Evolutionary conservation across 176 grass and related monocot species (phyloP).

Genomic region (Oryza australiensis): DNA sequence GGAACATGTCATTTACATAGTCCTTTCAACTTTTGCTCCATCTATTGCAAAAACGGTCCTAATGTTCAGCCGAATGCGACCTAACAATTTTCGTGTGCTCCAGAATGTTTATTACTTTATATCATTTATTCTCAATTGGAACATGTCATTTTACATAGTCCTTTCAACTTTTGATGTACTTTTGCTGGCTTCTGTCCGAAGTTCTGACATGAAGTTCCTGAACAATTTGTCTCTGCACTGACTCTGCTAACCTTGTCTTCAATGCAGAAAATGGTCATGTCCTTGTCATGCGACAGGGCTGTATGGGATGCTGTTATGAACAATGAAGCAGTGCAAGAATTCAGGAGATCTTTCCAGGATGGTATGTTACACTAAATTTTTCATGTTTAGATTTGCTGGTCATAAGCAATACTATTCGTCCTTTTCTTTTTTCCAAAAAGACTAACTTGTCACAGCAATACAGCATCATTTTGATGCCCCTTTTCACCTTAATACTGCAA

Average conservation of each 20-base stretch:
- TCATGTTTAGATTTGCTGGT: conserved; percentile 9
- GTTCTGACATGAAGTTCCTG: not conserved
- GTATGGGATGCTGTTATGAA: conserved; percentile 95
- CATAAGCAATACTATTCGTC: not conserved
- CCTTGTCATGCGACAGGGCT: conserved; percentile 81
- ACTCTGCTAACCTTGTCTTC: conserved; percentile 21
- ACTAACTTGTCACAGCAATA: not conserved
- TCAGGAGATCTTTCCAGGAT: conserved; percentile 68
- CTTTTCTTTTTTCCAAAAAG: not conserved
- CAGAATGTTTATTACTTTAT: not conserved
- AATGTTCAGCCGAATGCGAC: conserved; percentile 44
- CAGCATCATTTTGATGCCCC: not conserved
- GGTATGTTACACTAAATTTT: conserved; percentile 36
- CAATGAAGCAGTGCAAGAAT: conserved; percentile 85
- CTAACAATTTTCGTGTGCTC: not conserved
- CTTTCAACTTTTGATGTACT: not conserved
- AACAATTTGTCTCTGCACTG: not conserved
- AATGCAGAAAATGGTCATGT: conserved; percentile 86
- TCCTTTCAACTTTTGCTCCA: conserved; percentile 29
- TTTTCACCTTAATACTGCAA: conserved; percentile 5
- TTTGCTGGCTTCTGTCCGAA: not conserved
- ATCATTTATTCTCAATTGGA: not conserved
- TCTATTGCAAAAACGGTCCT: conserved; percentile 46
- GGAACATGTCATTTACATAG: not conserved
- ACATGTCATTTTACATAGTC: not conserved